These are phyloP conservation scores for Termitomyces sp. DNA, from an alignment of 768 basidiomycete genomes.

Conservation along the genomic window DNA sequence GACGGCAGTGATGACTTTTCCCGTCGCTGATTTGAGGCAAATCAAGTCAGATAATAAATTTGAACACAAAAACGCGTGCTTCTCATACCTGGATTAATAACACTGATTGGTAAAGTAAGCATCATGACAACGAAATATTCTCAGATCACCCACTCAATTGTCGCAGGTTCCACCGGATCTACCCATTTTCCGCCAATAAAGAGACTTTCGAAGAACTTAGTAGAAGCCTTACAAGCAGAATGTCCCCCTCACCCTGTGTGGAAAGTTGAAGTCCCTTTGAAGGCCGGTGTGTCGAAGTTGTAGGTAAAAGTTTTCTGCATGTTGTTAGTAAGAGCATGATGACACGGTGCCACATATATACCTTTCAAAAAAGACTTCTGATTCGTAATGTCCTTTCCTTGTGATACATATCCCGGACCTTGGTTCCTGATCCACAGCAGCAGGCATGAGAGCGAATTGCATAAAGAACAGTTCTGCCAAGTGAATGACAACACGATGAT, in stretches of 20 bases:
- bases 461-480: neutral
- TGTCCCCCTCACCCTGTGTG: constrained; percentile 40
- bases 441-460: neutral
- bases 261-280: constrained; percentile 52
- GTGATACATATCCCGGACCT: neutral
- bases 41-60: constrained; percentile 19
- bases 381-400: neutral
- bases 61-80: neutral
- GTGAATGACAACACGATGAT: neutral
- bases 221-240: neutral
- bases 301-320: constrained; percentile 38
- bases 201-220: constrained; percentile 18
- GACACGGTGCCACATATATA: neutral
- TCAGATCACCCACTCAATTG: constrained; percentile 46
- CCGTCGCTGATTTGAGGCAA: constrained; percentile 36
- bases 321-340: neutral
- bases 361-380: too few species aligned
- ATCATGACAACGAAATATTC: neutral
- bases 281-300: constrained; percentile 46
- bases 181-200: constrained; percentile 61
- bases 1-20: constrained; percentile 47
- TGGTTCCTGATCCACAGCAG: neutral
- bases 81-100: constrained; percentile 20
- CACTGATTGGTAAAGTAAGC: constrained; percentile 4
- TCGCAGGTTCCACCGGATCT: constrained; percentile 38